These are phyloP conservation scores for Mrakia gelida DNA, from an alignment of 768 basidiomycete genomes.

Conservation along the genomic window DNA sequence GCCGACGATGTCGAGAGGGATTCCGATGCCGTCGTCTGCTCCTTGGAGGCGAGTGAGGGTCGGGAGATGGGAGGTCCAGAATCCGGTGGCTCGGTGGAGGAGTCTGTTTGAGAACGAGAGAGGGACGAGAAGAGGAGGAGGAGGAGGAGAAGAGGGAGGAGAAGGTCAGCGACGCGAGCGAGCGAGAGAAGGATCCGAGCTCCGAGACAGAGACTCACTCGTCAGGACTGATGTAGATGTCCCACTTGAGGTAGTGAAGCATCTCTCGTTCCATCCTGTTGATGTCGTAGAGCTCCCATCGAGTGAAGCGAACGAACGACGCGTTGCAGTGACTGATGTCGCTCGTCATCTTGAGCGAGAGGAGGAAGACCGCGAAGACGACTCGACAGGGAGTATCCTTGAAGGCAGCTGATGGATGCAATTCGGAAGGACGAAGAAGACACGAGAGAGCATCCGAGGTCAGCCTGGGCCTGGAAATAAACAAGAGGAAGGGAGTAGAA, in stretches of 20 bases:
- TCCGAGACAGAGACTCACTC: slow-evolving; percentile 34
- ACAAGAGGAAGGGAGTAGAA: no score
- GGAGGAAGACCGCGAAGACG: slow-evolving; percentile 14
- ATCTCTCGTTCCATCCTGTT: slow-evolving; percentile 27
- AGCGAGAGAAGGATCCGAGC: not conserved
- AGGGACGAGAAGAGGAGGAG: not conserved
- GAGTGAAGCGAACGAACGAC: slow-evolving; percentile 4
- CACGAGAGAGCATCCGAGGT: not conserved
- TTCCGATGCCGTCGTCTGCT: slow-evolving; percentile 19
- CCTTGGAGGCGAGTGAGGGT: not conserved
- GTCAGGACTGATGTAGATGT: slow-evolving; percentile 34
- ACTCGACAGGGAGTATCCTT: slow-evolving; percentile 21
- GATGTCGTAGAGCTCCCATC: slow-evolving; percentile 14
- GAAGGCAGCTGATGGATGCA: not conserved
- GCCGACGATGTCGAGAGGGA: not conserved
- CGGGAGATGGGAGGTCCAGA: not conserved
- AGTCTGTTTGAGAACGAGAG: not conserved
- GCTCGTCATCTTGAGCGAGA: slow-evolving; percentile 10
- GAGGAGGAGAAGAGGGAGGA: not conserved
- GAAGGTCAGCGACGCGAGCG: not conserved
- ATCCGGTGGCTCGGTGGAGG: slow-evolving; percentile 5
- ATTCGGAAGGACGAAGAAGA: not conserved
- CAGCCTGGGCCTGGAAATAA: no score
- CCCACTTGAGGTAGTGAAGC: not conserved
- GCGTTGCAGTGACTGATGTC: slow-evolving; percentile 24